A percentile compares a stretch with the other conserved stretches of the same genome.
phyloP scores from a whole-genome alignment of 2,329 filamentous ascomycete species.

The Aureobasidium vineae region DNA sequence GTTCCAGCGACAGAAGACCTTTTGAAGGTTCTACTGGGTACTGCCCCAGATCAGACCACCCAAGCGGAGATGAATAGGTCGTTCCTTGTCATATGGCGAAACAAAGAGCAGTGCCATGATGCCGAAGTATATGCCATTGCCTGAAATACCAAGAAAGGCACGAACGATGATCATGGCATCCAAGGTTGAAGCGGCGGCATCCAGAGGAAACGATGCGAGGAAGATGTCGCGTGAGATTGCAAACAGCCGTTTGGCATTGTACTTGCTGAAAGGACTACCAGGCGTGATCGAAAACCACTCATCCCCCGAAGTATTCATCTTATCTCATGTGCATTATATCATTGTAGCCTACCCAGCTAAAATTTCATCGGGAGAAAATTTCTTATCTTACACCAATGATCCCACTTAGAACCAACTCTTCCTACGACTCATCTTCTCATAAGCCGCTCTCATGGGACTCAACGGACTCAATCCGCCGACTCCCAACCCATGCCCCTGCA shows the following conservation, averaged over 20 bases:
- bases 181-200: constrained; percentile 35
- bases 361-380: no score
- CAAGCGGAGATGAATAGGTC: constrained; percentile 29
- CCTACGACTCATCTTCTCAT: constrained; percentile 15
- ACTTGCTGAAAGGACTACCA: background rate
- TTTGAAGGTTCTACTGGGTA: no score
- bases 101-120: constrained; percentile 30
- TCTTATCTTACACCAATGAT: background rate
- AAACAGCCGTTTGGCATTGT: constrained; percentile 34
- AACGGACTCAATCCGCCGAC: background rate
- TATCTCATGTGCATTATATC: no score
- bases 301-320: no score
- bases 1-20: no score
- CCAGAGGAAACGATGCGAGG: constrained; percentile 35
- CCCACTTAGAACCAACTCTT: constrained; percentile 11
- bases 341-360: no score
- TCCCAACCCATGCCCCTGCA: background rate
- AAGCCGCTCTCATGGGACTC: constrained; percentile 2
- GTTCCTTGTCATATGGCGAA: constrained; percentile 27
- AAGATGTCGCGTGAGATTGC: constrained; percentile 34
- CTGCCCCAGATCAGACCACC: background rate
- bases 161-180: constrained; percentile 37
- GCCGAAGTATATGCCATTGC: constrained; percentile 37
- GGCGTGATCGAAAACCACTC: no score
- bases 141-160: constrained; percentile 36